Evolutionary conservation across 225 moss, liverwort and hornwort species (phyloP).

Genomic region (Ulota crispa): DNA sequence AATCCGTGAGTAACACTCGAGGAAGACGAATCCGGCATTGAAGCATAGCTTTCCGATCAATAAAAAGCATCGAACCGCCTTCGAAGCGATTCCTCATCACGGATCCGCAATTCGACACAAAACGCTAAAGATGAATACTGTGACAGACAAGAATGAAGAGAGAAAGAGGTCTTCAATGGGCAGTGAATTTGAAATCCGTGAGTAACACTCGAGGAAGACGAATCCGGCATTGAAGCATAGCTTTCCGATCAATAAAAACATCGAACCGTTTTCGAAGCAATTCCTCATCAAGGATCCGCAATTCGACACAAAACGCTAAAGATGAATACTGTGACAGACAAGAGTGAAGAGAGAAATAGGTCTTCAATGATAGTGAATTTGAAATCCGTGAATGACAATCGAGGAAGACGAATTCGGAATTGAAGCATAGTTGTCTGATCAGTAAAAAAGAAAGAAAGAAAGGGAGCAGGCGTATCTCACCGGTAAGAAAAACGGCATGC

Average conservation of each 20-base stretch:
- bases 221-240: background rate
- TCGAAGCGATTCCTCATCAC: background rate
- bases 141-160: background rate
- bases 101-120: background rate
- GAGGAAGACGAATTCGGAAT: background rate
- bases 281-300: slow-evolving; percentile 5
- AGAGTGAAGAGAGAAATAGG: background rate
- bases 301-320: background rate
- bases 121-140: background rate
- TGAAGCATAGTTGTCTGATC: background rate
- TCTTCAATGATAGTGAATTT: background rate
- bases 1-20: background rate
- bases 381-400: background rate
- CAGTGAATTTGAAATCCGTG: background rate
- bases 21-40: background rate
- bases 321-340: background rate
- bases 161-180: background rate
- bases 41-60: background rate
- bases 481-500: slow-evolving; percentile 8
- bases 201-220: background rate
- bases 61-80: background rate
- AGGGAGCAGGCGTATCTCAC: slow-evolving; percentile 25
- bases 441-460: no score
- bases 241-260: background rate
- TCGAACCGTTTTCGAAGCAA: background rate